phyloP scores from a whole-genome alignment of 2,329 filamentous ascomycete species.

The Coniochaeta sp. region DNA sequence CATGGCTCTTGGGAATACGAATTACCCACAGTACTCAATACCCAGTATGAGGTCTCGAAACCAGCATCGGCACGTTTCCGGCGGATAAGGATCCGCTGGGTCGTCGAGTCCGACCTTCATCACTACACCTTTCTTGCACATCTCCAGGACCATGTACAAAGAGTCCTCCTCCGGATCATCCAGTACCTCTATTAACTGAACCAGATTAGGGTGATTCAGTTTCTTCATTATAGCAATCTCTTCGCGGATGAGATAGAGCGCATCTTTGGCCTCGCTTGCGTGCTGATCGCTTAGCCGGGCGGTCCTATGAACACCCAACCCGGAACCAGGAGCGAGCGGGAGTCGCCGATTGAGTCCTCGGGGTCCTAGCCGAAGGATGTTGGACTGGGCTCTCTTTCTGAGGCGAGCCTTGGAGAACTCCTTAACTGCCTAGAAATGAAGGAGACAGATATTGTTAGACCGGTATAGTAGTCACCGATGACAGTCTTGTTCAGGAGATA shows the following conservation, averaged over 20 bases:
- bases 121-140: conserved; percentile 96
- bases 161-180: conserved; percentile 95
- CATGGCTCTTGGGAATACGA: not conserved
- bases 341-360: conserved; percentile 7
- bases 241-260: conserved; percentile 82
- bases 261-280: conserved; percentile 56
- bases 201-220: conserved; percentile 88
- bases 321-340: conserved; percentile 14
- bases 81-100: conserved; percentile 70
- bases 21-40: conserved; percentile 75
- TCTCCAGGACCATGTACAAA: conserved; percentile 96
- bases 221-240: conserved; percentile 99
- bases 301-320: conserved; percentile 11
- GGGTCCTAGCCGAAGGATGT: conserved; percentile 51
- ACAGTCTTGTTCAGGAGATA: not conserved
- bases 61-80: conserved; percentile 80
- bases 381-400: conserved; percentile 82
- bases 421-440: conserved; percentile 75
- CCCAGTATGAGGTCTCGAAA: conserved; percentile 92
- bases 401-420: conserved; percentile 93
- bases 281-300: conserved; percentile 29
- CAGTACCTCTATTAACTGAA: conserved; percentile 85
- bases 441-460: conserved; percentile 4
- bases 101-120: conserved; percentile 94
- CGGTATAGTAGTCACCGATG: not conserved